These are phyloP conservation scores for Euphorbia corollata DNA, from an alignment of 441 rosid genomes.

Conservation along the genomic window DNA sequence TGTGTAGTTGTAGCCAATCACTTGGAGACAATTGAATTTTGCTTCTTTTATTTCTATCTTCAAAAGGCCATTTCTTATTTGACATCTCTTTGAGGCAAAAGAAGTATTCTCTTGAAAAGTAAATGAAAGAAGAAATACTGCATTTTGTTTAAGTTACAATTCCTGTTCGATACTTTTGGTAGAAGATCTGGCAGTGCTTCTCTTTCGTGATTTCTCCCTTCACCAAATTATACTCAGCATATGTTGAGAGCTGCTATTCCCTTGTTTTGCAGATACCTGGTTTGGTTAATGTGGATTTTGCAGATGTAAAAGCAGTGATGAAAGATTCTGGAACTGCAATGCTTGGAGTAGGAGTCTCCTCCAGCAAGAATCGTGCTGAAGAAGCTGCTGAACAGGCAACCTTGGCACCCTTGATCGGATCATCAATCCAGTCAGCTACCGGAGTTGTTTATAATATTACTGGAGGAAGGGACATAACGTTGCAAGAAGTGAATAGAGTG, in stretches of 20 bases:
- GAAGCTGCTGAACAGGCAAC: conserved; percentile 99
- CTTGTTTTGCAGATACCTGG: conserved; percentile 71
- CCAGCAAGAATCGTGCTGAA: conserved; percentile 96
- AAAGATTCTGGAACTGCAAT: conserved; percentile 95
- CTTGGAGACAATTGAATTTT: background rate
- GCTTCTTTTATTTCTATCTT: background rate
- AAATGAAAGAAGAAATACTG: background rate
- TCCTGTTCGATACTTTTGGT: background rate
- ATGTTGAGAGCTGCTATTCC: background rate
- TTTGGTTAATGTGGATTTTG: conserved; percentile 91
- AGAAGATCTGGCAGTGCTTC: background rate
- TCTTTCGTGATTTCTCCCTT: background rate
- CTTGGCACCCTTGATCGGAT: conserved; percentile 87
- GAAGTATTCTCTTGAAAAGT: background rate
- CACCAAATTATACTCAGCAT: background rate
- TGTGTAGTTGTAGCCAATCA: too few relatives aligned
- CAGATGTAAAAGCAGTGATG: conserved; percentile 95
- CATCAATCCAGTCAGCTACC: conserved; percentile 94
- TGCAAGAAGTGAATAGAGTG: conserved; percentile 95
- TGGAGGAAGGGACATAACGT: conserved; percentile 91
- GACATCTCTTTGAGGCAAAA: background rate
- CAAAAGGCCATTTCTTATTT: background rate
- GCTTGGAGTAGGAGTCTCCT: conserved; percentile 97
- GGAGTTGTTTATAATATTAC: conserved; percentile 94
- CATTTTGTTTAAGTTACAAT: background rate